A percentile compares a stretch with the other conserved stretches of the same genome.
Conservation (phyloP, 2,329 filamentous ascomycete species). For the Aspergillus terreus region DNA sequence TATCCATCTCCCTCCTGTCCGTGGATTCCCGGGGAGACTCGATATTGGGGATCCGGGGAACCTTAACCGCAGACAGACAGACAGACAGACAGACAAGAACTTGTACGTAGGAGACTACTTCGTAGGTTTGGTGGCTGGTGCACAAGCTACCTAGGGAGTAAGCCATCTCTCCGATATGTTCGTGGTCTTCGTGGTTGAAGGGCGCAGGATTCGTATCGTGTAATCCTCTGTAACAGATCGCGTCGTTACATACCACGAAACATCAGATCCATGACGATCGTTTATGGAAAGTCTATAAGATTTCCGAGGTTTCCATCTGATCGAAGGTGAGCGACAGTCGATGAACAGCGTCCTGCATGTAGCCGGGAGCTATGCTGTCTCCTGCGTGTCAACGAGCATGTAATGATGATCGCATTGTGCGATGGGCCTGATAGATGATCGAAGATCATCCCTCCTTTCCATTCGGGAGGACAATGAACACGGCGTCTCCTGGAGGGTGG, state of each 20-base stretch:
- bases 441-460: neutral
- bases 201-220: neutral
- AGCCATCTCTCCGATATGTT: too few relatives aligned
- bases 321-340: neutral
- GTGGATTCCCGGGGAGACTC: neutral
- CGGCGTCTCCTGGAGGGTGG: neutral
- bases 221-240: neutral
- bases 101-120: neutral
- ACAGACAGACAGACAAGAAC: neutral
- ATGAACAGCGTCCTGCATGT: neutral
- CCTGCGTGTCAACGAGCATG: neutral
- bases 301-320: neutral
- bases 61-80: neutral
- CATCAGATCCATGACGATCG: neutral
- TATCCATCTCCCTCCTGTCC: neutral
- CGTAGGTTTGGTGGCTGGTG: neutral
- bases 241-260: neutral
- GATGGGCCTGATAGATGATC: neutral
- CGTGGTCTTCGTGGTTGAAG: neutral
- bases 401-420: neutral
- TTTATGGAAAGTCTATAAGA: too few relatives aligned
- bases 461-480: too few relatives aligned
- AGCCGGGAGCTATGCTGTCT: neutral
- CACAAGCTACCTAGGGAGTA: neutral
- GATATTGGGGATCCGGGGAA: neutral